Evolutionary conservation across 2,329 filamentous ascomycete species (phyloP).

Genomic region (Curvularia verruculosa): DNA sequence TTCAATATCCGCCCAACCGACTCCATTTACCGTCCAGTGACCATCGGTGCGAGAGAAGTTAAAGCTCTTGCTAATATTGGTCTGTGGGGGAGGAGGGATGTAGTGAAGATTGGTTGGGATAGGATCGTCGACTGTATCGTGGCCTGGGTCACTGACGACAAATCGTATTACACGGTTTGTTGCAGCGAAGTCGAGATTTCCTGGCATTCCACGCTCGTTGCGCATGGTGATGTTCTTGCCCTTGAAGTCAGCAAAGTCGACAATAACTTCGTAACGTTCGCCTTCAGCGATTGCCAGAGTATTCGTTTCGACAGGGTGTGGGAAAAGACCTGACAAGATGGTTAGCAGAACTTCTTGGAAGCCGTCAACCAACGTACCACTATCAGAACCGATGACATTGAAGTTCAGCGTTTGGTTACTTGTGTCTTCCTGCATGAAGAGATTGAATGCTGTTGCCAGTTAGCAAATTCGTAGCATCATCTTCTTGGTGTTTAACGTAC

Average conservation of each 20-base stretch:
- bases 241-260: conserved; percentile 60
- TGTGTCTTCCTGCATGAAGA: conserved; percentile 53
- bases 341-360: neutral
- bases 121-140: conserved; percentile 31
- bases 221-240: conserved; percentile 58
- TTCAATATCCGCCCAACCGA: conserved; percentile 42
- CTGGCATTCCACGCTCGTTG: conserved; percentile 52
- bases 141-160: conserved; percentile 50
- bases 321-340: conserved; percentile 51
- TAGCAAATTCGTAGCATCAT: neutral
- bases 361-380: conserved; percentile 37
- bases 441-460: conserved; percentile 50
- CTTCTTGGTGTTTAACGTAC: conserved; percentile 11
- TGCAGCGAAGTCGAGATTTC: conserved; percentile 58
- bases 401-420: conserved; percentile 52
- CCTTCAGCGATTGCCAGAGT: conserved; percentile 60
- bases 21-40: conserved; percentile 45
- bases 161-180: conserved; percentile 52
- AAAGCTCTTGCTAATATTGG: conserved; percentile 33
- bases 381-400: conserved; percentile 61
- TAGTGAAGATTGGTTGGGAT: conserved; percentile 35
- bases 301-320: conserved; percentile 52
- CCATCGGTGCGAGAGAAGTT: conserved; percentile 38
- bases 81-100: conserved; percentile 32
- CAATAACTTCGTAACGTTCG: conserved; percentile 64